Evolutionary conservation across 2,329 filamentous ascomycete species (phyloP).

Genomic region (Botrytis galanthina): DNA sequence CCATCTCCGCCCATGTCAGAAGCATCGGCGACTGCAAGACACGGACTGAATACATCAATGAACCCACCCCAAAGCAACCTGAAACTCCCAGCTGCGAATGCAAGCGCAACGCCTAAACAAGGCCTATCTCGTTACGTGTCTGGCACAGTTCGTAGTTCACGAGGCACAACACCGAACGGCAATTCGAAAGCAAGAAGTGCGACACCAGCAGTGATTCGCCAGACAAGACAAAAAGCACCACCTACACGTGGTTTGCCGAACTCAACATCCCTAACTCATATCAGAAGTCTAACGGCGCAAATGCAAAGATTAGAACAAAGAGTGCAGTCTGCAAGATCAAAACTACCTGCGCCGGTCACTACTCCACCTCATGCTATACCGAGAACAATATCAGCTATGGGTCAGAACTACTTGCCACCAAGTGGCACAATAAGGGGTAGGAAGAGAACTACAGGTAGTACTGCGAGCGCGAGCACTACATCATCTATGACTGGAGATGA

Average conservation of each 20-base stretch:
- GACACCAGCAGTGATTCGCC: slow-evolving; percentile 41
- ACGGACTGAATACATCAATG: slow-evolving; percentile 34
- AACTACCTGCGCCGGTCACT: slow-evolving; percentile 75
- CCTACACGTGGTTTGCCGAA: slow-evolving; percentile 46
- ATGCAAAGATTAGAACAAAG: slow-evolving; percentile 96
- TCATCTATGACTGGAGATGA: slow-evolving; percentile 34
- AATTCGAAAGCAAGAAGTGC: slow-evolving; percentile 33
- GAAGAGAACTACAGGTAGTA: slow-evolving; percentile 61
- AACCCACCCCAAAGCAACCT: slow-evolving; percentile 44
- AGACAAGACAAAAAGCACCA: slow-evolving; percentile 44
- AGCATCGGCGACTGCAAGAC: slow-evolving; percentile 50
- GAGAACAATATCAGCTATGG: slow-evolving; percentile 46
- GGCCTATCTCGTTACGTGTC: slow-evolving; percentile 33
- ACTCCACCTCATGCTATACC: slow-evolving; percentile 83
- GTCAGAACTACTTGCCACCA: slow-evolving; percentile 48
- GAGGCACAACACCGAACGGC: slow-evolving; percentile 27
- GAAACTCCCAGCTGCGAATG: slow-evolving; percentile 55
- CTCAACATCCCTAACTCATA: slow-evolving; percentile 80
- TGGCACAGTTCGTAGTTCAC: slow-evolving; percentile 29
- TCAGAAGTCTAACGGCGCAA: slow-evolving; percentile 89
- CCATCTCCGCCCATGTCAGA: slow-evolving; percentile 95
- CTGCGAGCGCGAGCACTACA: slow-evolving; percentile 31
- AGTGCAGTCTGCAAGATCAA: slow-evolving; percentile 87
- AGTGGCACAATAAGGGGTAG: slow-evolving; percentile 65
- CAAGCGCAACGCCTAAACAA: slow-evolving; percentile 54